Evolutionary conservation across 352 stramenopile genomes (phyloP).

Genomic region (Pythium chondricola): DNA sequence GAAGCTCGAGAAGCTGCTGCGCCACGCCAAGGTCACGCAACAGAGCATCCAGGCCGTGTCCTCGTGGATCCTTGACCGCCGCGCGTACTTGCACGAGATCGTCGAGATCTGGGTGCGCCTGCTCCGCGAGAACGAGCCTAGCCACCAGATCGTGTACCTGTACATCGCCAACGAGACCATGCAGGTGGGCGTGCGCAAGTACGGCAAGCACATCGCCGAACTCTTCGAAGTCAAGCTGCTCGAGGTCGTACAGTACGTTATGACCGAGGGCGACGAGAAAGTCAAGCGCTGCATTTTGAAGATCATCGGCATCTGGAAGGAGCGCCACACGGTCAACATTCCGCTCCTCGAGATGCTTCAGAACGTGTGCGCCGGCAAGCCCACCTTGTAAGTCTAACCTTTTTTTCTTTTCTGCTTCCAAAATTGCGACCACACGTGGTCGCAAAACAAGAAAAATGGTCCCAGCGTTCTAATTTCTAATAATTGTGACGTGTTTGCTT

Average conservation of each 20-base stretch:
- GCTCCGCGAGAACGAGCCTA: slow-evolving; percentile 36
- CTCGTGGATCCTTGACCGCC: slow-evolving; percentile 69
- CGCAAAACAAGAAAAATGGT: too few species aligned
- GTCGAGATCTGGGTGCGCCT: slow-evolving; percentile 51
- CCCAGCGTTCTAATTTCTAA: not conserved
- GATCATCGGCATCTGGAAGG: slow-evolving; percentile 83
- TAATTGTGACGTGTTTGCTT: not conserved
- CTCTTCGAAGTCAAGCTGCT: slow-evolving; percentile 57
- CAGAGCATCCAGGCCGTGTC: slow-evolving; percentile 80
- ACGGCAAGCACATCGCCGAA: slow-evolving; percentile 58
- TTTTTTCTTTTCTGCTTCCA: not conserved
- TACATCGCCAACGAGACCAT: slow-evolving; percentile 86
- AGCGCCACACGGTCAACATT: slow-evolving; percentile 54
- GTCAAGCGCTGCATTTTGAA: slow-evolving; percentile 84
- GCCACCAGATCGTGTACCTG: slow-evolving; percentile 76
- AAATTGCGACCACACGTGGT: too few species aligned
- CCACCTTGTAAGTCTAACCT: slow-evolving; percentile 39
- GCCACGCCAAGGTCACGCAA: slow-evolving; percentile 66
- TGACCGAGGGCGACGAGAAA: slow-evolving; percentile 63
- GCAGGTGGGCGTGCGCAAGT: slow-evolving; percentile 79
- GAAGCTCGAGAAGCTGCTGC: slow-evolving; percentile 63
- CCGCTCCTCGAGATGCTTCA: slow-evolving; percentile 54
- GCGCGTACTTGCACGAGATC: slow-evolving; percentile 51
- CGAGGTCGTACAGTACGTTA: slow-evolving; percentile 53
- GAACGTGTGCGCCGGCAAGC: slow-evolving; percentile 70